Percentiles rank a stretch among this genome's conserved stretches.
Evolutionary conservation across 2,329 filamentous ascomycete species (phyloP).

Genomic region (Colletotrichum cuscutae): DNA sequence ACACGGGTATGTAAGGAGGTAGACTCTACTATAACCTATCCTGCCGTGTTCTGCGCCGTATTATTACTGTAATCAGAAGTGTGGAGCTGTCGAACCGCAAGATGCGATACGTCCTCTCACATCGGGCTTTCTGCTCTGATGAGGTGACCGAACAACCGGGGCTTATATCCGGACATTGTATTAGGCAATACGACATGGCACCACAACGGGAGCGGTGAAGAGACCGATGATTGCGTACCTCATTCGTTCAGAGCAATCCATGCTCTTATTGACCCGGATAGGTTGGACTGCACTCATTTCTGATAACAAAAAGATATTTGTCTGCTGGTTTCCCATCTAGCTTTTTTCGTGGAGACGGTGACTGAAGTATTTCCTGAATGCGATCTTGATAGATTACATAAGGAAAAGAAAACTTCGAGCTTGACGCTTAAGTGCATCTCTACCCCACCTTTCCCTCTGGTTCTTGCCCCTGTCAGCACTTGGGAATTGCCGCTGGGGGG

Average conservation of each 20-base stretch:
- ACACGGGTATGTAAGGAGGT: not conserved
- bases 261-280: not conserved
- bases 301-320: not conserved
- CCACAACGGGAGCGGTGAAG: not conserved
- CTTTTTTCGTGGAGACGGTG: not conserved
- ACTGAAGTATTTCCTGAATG: not conserved
- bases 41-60: constrained; percentile 7
- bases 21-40: too few relatives aligned
- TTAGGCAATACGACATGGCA: not conserved
- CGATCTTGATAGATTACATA: not conserved
- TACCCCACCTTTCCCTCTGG: not conserved
- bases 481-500: constrained; percentile 19
- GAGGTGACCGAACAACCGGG: not conserved
- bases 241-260: not conserved
- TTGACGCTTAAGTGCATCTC: not conserved
- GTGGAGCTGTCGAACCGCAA: constrained; percentile 22
- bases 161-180: not conserved
- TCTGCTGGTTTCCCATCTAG: not conserved
- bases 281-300: not conserved
- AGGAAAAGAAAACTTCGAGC: not conserved
- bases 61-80: constrained; percentile 30
- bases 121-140: not conserved
- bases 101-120: constrained; percentile 25
- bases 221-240: not conserved
- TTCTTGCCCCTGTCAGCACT: not conserved